Conservation (phyloP, 2,329 filamentous ascomycete species). For the Diaporthe caulivora region DNA sequence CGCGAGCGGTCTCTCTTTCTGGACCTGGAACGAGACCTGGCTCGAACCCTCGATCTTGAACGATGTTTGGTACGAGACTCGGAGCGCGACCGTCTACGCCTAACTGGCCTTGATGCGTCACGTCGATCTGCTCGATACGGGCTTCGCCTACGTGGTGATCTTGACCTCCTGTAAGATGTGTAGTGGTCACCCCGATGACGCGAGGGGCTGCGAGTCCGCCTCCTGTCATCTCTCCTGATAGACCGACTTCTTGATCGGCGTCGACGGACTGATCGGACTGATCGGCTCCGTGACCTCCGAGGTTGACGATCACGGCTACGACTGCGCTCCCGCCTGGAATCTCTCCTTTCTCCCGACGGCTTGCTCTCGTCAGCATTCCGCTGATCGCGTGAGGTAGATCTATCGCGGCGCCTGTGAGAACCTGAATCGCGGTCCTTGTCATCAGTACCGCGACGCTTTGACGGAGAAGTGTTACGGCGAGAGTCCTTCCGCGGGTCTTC, state of each 20-base stretch:
- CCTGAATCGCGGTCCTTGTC: constrained; percentile 48
- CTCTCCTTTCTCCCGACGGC: constrained; percentile 40
- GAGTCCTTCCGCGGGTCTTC: constrained; percentile 32
- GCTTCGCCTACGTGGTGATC: constrained; percentile 37
- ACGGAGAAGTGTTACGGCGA: constrained; percentile 16
- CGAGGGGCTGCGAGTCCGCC: constrained; percentile 47
- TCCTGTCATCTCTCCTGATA: constrained; percentile 45
- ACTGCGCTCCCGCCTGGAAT: constrained; percentile 47
- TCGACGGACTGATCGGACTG: constrained; percentile 44
- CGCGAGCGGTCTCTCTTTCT: constrained; percentile 38
- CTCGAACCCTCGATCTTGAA: constrained; percentile 34
- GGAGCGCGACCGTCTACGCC: constrained; percentile 37
- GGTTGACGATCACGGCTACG: constrained; percentile 44
- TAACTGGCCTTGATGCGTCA: constrained; percentile 32
- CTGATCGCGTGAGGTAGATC: constrained; percentile 26
- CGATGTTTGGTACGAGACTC: constrained; percentile 24
- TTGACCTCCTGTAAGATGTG: constrained; percentile 41
- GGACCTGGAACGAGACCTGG: constrained; percentile 32
- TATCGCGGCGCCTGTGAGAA: constrained; percentile 36
- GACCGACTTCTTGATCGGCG: constrained; percentile 46
- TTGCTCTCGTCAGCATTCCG: constrained; percentile 30
- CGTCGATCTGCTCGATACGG: constrained; percentile 34
- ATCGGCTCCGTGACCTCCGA: constrained; percentile 45
- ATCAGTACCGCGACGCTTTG: constrained; percentile 47
- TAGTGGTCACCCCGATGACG: constrained; percentile 42